Evolutionary conservation across 257 asterid genomes (phyloP).

Genomic region (Catharanthus roseus): DNA sequence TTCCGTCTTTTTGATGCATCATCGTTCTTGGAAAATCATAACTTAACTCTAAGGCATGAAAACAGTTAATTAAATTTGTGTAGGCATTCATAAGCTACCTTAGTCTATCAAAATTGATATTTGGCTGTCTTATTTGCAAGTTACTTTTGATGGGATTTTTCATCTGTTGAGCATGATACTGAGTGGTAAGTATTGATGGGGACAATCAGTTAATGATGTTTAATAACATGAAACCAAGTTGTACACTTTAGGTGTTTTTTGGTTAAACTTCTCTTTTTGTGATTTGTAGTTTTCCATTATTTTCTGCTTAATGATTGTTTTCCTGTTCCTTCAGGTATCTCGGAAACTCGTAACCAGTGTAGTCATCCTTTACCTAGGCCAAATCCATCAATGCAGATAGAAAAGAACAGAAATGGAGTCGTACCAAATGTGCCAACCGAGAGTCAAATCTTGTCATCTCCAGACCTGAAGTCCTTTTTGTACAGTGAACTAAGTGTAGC

Average conservation of each 20-base stretch:
- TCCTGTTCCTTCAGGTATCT: constrained; percentile 15
- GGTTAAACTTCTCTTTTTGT: neutral
- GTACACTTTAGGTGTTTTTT: neutral
- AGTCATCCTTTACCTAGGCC: constrained; percentile 44
- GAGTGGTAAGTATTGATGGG: neutral
- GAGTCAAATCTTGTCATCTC: constrained; percentile 35
- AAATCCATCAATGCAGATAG: neutral
- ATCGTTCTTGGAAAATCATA: neutral
- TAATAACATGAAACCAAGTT: too few species aligned
- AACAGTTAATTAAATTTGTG: neutral
- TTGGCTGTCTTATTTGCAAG: too few species aligned
- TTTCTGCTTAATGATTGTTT: neutral
- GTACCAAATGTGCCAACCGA: constrained; percentile 20
- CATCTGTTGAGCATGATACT: neutral
- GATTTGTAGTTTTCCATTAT: neutral
- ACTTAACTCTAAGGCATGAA: neutral
- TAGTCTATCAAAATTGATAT: too few species aligned
- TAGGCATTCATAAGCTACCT: too few species aligned
- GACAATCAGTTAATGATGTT: neutral
- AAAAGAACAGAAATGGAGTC: constrained; percentile 14
- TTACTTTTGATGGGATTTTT: neutral
- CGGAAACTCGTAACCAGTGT: constrained; percentile 7
- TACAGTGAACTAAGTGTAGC: constrained; percentile 30
- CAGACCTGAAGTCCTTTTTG: constrained; percentile 30
- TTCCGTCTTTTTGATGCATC: neutral